Evolutionary conservation across 345 rosid species (phyloP), one percentile per base, ranked within the genome.

Genomic region (Euphorbia peplus): DNA sequence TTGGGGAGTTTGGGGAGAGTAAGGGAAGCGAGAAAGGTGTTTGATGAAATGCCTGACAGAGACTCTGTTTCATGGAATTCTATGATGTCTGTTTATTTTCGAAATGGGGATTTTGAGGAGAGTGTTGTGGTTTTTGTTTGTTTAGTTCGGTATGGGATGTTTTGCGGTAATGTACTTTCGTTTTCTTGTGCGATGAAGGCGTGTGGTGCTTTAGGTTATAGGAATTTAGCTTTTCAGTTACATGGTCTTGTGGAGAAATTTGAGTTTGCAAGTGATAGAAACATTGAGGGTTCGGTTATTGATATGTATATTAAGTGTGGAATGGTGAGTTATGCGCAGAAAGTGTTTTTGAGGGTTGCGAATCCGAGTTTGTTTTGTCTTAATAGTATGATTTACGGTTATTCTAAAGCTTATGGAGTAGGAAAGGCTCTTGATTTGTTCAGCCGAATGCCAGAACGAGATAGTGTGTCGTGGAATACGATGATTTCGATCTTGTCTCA

Each of bases 1-100:
- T 24, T 70, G 19, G 29, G 61, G 21, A 5, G 7, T n/a, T 28
- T 37, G 13, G 68, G 68, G 5, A 55, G 44, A 25, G 32, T 69
- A 22, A 1, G 8, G 19, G 56, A 66, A 10, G 81, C 81, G 3
- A 59, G 69, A 41, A 60, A 50, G 9, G 16, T 70, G 77, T 78
- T 78, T 30, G 81, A 73, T 30, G 63, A 63, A 76, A 72, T 72
- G 76, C 73, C 67, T 22, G 21, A 48, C 1, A 68, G 76, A 72
- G 76, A 76, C 29, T 64, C 73, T 8, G 66, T 76, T 71, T 67
- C 73, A 48, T 72, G 76, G 76, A 76, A 76, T 26, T 63, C 78
- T 42, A 63, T 69, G 60, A 69, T 69, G 70, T 69, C 70, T 7
- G 65, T 8, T 54, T 63, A 46, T 39, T 68, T 63, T 8, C 51